A percentile compares a stretch with the other conserved stretches of the same genome.
phyloP scores from a whole-genome alignment of 177 flowering plant genomes.

The Telopea speciosissima region DNA sequence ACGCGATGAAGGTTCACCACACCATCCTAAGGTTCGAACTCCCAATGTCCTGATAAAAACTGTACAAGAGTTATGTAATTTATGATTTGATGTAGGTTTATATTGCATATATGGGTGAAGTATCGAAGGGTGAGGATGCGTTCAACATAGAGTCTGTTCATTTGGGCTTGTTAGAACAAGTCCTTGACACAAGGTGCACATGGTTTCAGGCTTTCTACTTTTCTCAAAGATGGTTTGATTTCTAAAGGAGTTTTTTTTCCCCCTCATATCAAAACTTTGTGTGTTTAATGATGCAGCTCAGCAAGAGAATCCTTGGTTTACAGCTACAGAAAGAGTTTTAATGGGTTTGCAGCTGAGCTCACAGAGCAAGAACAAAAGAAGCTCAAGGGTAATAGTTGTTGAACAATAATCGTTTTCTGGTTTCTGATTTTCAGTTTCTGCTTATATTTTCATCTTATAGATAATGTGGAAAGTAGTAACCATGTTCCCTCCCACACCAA shows the following conservation, averaged over 20 bases:
- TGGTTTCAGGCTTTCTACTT: background rate
- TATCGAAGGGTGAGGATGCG: conserved; percentile 1
- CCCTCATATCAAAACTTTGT: background rate
- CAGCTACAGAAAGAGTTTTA: conserved; percentile 43
- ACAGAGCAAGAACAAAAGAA: conserved; percentile 25
- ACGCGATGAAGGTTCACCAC: too few relatives aligned
- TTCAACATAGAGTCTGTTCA: conserved; percentile 8
- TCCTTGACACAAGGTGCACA: conserved; percentile 18
- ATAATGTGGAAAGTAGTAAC: too few relatives aligned
- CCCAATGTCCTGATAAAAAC: too few relatives aligned
- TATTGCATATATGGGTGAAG: conserved; percentile 18
- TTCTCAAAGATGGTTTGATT: too few relatives aligned
- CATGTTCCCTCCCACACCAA: background rate
- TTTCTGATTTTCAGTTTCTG: too few relatives aligned
- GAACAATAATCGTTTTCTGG: too few relatives aligned
- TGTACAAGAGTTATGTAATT: too few relatives aligned
- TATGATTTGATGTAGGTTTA: conserved; percentile 12
- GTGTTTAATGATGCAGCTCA: conserved; percentile 7
- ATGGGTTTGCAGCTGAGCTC: conserved; percentile 44
- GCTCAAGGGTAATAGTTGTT: conserved; percentile 18
- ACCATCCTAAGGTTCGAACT: too few relatives aligned
- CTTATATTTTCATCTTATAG: too few relatives aligned
- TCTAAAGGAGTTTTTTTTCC: background rate
- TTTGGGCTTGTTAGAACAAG: conserved; percentile 20
- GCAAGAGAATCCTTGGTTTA: conserved; percentile 12